phyloP scores from a whole-genome alignment of 73 alveolate genomes.

The Paraurostyla sp. region DNA sequence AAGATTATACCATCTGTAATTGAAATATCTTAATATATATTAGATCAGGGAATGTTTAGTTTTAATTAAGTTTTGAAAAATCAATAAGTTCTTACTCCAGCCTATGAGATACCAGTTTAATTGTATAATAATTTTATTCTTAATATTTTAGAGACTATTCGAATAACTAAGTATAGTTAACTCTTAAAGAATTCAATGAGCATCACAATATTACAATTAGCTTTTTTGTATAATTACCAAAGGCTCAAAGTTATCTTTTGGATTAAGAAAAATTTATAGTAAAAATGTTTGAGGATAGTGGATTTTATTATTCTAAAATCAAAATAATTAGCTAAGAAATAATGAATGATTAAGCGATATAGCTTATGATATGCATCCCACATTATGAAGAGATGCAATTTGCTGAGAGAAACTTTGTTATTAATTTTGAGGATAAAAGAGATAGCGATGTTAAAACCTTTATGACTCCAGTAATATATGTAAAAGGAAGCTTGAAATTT shows the following conservation, averaged over 20 bases:
- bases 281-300: conserved; percentile 30
- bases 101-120: conserved; percentile 6
- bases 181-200: background rate
- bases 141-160: conserved; percentile 15
- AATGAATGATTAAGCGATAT: background rate
- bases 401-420: conserved; percentile 2
- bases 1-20: conserved; percentile 34
- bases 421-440: background rate
- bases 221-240: background rate
- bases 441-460: background rate
- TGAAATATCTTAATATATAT: background rate
- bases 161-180: background rate
- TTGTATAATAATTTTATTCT: background rate
- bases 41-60: conserved; percentile 13
- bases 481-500: conserved; percentile 22
- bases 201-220: conserved; percentile 6
- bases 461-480: conserved; percentile 2
- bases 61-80: conserved; percentile 5
- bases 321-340: background rate
- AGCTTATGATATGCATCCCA: background rate
- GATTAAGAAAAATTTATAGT: background rate
- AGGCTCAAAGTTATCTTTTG: background rate
- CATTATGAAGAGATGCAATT: background rate
- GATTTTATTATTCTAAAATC: conserved; percentile 23
- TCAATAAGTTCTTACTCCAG: conserved; percentile 35